Evolutionary conservation across 768 basidiomycete species (phyloP), one percentile per base, ranked within the genome.

Genomic region (Leucocoprinus leucothites): DNA sequence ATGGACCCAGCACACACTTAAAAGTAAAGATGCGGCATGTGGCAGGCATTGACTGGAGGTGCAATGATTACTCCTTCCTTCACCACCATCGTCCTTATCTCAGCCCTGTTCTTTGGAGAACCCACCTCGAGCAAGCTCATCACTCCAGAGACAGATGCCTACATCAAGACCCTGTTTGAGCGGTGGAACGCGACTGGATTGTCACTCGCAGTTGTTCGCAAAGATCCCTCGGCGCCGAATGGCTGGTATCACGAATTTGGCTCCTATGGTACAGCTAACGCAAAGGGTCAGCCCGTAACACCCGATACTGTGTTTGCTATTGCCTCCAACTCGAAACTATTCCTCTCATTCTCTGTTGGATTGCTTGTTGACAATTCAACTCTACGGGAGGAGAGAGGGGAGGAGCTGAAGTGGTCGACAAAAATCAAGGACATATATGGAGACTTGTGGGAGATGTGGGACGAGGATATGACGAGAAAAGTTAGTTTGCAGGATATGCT

Each of bases 261-360:
- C 0, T 69, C 68, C 2, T 75, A 71, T 58, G 75, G 77, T 2
- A 56, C 63, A 14, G 74, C 73, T 8, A 59, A 67, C 4, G 68
- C 58, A 0, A 67, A 71, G 25, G 70, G 69, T 1, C 54, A 69
- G 0, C 72, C 71, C 4, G 65, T 77, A 1, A 75, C 72, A 0
- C 74, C 74, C 0, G 74, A 77, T 55, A 73, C 77, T 1, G 51
- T 78, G 3, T 77, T 76, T 51, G 73, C 73, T 3, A 75, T 78
- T 53, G 76, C 75, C n/a, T 76, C 74, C 0, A 74, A 76, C 61
- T 72, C 69, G 67, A 76, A 77, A 59, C 65, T 76, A 1, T 76
- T 77, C 50, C 63, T 73, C 2, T 63, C 75, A 1, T 53, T 71
- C 22, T 71, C 73, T 0, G 67, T 72, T 0, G 76, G 77, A 0